Evolutionary conservation across 2,329 filamentous ascomycete species (phyloP), one percentile per base, ranked within the genome.

Genomic region (Zymoseptoria brevis): DNA sequence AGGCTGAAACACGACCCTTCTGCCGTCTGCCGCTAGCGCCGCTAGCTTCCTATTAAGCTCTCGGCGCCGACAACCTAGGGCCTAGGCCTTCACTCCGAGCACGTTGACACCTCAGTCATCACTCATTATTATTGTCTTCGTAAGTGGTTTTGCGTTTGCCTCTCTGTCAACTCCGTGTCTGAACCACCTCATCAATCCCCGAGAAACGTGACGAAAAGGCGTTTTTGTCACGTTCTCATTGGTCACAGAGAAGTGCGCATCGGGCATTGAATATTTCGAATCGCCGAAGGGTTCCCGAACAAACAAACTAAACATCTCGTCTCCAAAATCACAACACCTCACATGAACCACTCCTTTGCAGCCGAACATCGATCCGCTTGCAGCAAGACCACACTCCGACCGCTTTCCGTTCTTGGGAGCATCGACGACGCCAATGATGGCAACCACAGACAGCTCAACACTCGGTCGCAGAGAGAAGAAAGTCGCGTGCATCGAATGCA

Each of bases 401-500:
- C 26, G 26, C 26, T 29, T 1, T 26, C 26, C 26, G 26, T 8
- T 29, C 26, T 8, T 29, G 5, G 26, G 26, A 29, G 26, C 26
- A 29, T 29, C 26, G 26, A 29, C 26, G 26, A 29, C 26, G 26
- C 26, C 26, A 29, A 29, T 29, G 1, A 29, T 29, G 26, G 26
- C 26, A 8, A 29, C 26, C 26, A 29, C 26, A 8, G 26, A 29
- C 26, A 29, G 26, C 26, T 29, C 26, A 8, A 29, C 26, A n/a
- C 35, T 16, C 35, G 13, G n/a, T n/a, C 13, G 35, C 35, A 16
- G 16, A 13, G 11, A 6, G 13, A 7, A 45, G 35, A n/a, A 24
- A 11, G 35, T 59, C 63, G 70, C 69, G 19, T 72, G 70, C 50
- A 71, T 77, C 26, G 70, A 74, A 41, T 81, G 79, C 63, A 74